A percentile compares a stretch with the other conserved stretches of the same genome.
phyloP scores from a whole-genome alignment of 768 basidiomycete species.

The Leccinellum rugosiceps region DNA sequence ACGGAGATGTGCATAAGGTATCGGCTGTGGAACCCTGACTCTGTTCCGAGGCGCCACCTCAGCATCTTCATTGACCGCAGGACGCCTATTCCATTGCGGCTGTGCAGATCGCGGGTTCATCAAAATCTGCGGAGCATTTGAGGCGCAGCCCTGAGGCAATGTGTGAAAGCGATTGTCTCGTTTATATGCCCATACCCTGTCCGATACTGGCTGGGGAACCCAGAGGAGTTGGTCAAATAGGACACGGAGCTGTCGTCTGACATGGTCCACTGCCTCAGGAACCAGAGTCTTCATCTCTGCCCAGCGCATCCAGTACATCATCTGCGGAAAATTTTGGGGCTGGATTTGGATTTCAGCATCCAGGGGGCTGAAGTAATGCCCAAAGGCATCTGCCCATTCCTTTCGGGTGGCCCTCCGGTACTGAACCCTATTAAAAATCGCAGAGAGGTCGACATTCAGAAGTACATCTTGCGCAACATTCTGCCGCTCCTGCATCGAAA shows the following conservation, averaged over 20 bases:
- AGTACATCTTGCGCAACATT: background rate
- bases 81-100: background rate
- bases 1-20: background rate
- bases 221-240: constrained; percentile 1
- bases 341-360: background rate
- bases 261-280: background rate
- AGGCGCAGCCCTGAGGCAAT: background rate
- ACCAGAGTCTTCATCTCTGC: background rate
- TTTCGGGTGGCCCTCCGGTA: background rate
- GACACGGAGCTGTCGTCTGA: background rate
- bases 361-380: background rate
- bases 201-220: constrained; percentile 1
- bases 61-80: background rate
- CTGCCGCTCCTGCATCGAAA: constrained; percentile 1
- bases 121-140: constrained; percentile 3
- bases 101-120: background rate
- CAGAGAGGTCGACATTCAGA: background rate
- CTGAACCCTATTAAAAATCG: background rate
- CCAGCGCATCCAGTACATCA: constrained; percentile 7
- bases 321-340: background rate
- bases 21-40: background rate
- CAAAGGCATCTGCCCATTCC: constrained; percentile 1
- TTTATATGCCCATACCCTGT: background rate
- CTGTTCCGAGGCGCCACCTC: background rate
- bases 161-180: background rate